Evolutionary conservation across 2,329 filamentous ascomycete genomes (phyloP).

Genomic region (Phyllosticta citriasiana): DNA sequence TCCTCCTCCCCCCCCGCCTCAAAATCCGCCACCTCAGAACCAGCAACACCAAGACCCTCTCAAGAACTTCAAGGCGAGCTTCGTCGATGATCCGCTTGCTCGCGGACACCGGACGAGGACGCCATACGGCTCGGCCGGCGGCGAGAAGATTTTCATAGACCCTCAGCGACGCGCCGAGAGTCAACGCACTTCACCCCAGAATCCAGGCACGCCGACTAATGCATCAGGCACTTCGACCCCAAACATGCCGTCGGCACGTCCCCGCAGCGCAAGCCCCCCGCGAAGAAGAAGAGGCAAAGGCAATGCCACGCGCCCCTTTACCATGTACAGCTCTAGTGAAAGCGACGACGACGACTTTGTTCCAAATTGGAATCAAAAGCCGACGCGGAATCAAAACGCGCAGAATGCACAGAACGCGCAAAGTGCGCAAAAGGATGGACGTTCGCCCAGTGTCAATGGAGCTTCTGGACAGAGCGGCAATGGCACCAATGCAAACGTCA

Average conservation of each 20-base stretch:
- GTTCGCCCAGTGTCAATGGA: background rate
- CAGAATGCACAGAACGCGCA: background rate
- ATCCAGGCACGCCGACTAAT: background rate
- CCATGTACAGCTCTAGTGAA: slow-evolving; percentile 9
- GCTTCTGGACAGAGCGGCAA: background rate
- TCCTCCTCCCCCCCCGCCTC: slow-evolving; percentile 18
- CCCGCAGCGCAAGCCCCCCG: slow-evolving; percentile 9
- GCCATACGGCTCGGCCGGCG: slow-evolving; percentile 42
- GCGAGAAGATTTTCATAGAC: slow-evolving; percentile 48
- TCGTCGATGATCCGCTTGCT: slow-evolving; percentile 29
- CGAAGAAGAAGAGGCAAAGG: slow-evolving; percentile 2
- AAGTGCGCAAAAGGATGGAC: background rate
- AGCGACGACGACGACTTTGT: slow-evolving; percentile 5
- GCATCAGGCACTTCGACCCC: background rate
- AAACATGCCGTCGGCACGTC: background rate
- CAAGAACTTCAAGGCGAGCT: slow-evolving; percentile 22
- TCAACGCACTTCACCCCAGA: slow-evolving; percentile 39
- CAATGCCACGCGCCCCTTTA: slow-evolving; percentile 10
- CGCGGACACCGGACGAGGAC: slow-evolving; percentile 38
- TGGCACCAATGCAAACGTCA: background rate
- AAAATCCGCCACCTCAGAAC: slow-evolving; percentile 1
- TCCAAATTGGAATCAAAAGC: background rate
- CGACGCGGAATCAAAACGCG: background rate
- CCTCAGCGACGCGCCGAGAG: slow-evolving; percentile 45
- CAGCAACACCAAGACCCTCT: slow-evolving; percentile 31